Conservation (phyloP, 306 rosid genomes). For the Ceratonia siliqua region DNA sequence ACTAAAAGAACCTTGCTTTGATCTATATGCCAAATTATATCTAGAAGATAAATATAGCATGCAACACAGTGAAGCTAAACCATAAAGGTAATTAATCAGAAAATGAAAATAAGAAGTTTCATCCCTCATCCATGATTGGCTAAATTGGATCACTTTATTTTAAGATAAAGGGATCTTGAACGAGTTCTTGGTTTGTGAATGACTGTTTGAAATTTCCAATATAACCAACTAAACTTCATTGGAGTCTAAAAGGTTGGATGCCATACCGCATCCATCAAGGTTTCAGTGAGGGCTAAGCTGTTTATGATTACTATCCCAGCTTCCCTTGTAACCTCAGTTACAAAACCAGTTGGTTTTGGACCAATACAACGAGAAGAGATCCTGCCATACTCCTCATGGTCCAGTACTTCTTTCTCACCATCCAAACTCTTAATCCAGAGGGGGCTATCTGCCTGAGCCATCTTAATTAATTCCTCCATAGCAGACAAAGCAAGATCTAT, state of each 20-base stretch:
- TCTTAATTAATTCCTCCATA: slow-evolving; percentile 77
- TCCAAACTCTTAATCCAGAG: slow-evolving; percentile 69
- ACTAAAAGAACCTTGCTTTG: neutral
- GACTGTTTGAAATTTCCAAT: neutral
- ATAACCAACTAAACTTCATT: neutral
- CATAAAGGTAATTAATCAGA: neutral
- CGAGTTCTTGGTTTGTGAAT: neutral
- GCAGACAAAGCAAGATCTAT: slow-evolving; percentile 62
- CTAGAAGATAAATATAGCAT: neutral
- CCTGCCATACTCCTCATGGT: slow-evolving; percentile 66
- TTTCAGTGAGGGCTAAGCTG: slow-evolving; percentile 62
- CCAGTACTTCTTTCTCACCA: slow-evolving; percentile 57
- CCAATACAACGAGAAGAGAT: slow-evolving; percentile 47
- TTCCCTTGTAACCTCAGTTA: slow-evolving; percentile 67
- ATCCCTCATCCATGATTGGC: neutral
- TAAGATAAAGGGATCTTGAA: too few species aligned
- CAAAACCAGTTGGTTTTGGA: slow-evolving; percentile 48
- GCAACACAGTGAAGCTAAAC: neutral
- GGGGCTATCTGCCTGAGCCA: slow-evolving; percentile 60
- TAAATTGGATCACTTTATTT: too few species aligned
- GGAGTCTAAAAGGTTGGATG: slow-evolving; percentile 14
- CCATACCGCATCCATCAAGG: slow-evolving; percentile 71
- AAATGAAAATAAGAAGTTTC: neutral
- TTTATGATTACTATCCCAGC: slow-evolving; percentile 48
- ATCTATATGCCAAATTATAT: neutral